A percentile compares a stretch with the other conserved stretches of the same genome.
Conservation (phyloP, 1,284 basidiomycete species). For the Schizophyllum commune region DNA sequence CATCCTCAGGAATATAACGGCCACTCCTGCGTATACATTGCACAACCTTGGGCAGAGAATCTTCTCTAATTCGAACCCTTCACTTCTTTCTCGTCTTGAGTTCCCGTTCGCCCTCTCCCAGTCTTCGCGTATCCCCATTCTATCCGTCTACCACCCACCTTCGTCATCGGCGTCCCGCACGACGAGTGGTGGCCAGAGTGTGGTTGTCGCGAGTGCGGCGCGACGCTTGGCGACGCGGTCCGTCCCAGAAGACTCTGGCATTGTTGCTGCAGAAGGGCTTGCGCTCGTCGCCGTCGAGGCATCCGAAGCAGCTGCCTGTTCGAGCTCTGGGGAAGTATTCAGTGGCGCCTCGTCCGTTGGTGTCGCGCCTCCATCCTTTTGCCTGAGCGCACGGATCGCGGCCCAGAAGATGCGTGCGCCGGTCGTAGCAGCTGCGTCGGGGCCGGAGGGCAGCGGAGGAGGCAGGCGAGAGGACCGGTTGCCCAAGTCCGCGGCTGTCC, state of each 20-base stretch:
- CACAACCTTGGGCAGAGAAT: too few relatives aligned
- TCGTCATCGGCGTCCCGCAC: not conserved
- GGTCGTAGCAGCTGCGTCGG: not conserved
- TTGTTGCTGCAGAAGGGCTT: not conserved
- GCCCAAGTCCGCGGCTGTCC: too few relatives aligned
- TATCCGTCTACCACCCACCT: too few relatives aligned
- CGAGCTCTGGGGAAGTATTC: not conserved
- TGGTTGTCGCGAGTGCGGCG: not conserved
- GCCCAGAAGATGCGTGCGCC: not conserved
- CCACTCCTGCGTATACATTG: too few relatives aligned
- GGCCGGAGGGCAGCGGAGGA: not conserved
- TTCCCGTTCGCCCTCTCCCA: too few relatives aligned
- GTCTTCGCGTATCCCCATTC: too few relatives aligned
- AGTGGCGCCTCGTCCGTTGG: not conserved
- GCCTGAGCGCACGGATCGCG: not conserved
- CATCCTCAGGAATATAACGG: too few relatives aligned
- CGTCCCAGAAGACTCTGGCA: not conserved
- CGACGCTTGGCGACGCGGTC: not conserved
- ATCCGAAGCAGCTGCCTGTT: not conserved
- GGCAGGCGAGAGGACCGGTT: not conserved
- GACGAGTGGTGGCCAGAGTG: not conserved
- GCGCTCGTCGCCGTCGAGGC: not conserved
- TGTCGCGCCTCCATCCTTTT: not conserved
- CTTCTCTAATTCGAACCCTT: too few relatives aligned
- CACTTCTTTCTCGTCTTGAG: too few relatives aligned